Base-by-base conservation (phyloP, 345 rosid species). In the Lenwebbia sp. region DNA sequence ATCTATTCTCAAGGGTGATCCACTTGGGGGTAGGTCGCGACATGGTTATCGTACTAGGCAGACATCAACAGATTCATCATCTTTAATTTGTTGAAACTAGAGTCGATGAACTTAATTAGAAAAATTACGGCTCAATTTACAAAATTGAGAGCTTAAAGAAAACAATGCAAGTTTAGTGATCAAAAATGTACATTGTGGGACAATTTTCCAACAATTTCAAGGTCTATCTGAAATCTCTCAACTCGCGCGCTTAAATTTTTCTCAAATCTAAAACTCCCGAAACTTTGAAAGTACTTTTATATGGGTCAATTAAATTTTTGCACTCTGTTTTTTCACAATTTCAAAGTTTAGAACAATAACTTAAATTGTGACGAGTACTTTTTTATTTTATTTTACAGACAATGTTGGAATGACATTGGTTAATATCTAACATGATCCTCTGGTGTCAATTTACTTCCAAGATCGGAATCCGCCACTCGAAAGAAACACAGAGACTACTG, bases 201-300 rank as follows among this genome's bases (percentile, higher is more conserved):
- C 14, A 50, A 10, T 49, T 50, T 50, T 50, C 14, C 52, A 50
- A 50, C 52, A 3, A 50, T 9, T 50, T 50, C 52, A 11, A 50
- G 52, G 0, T 50, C 52, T 12, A 50, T 50, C 1, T 50, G 44
- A 17, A 2, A 5, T 33, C 13, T 65, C 33, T 5, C 0, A 0
- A 15, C 40, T 60, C 12, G 2, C 1, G 12, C 0, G 10, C 13
- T 7, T 33, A 0, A 0, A 30, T 11, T 65, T 30, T 65, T 65
- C 76, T 33, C 9, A 65, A 30, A 30, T 65, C 23, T 0, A 1
- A 7, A 60, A 60, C 19, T 28, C 13, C 10, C 4, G 5, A 17
- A 65, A 19, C 44, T 65, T 50, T 50, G 14, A 50, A 10, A 9
- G 3, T 50, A 50, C 52, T 3, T 50, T 9, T 50, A 9, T 50